Conservation (phyloP, 2,329 filamentous ascomycete species). For the Decorospora gaudefroyi region DNA sequence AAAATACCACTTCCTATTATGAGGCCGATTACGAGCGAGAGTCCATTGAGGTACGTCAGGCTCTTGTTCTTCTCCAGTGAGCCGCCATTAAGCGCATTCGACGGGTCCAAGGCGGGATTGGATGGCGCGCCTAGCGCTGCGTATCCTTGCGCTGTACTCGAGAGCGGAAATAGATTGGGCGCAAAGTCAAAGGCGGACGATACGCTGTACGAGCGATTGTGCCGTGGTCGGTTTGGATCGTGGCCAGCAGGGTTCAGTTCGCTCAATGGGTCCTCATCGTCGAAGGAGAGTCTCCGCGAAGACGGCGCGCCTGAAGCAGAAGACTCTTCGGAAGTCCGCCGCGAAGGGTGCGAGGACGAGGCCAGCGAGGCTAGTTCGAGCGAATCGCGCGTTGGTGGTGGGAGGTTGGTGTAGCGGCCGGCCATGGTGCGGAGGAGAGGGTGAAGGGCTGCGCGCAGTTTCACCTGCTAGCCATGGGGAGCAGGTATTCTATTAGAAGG, state of each 20-base stretch:
- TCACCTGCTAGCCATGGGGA: constrained; percentile 34
- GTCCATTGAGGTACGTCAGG: constrained; percentile 88
- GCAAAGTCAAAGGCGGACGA: constrained; percentile 95
- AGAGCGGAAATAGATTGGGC: constrained; percentile 89
- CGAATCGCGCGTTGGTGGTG: constrained; percentile 72
- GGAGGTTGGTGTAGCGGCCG: constrained; percentile 45
- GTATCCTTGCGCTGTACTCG: constrained; percentile 77
- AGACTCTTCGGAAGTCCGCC: constrained; percentile 71
- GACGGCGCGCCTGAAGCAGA: constrained; percentile 84
- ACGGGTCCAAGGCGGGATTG: constrained; percentile 58
- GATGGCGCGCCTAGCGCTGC: constrained; percentile 81
- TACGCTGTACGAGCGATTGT: constrained; percentile 78
- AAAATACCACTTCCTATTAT: constrained; percentile 98
- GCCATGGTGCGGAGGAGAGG: constrained; percentile 39
- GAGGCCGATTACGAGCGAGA: constrained; percentile 87
- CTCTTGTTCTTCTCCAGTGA: constrained; percentile 94
- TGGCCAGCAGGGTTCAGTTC: constrained; percentile 60
- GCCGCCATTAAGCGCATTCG: constrained; percentile 68
- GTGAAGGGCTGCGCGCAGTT: constrained; percentile 23
- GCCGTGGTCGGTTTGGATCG: constrained; percentile 47
- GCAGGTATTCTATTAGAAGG: constrained; percentile 4
- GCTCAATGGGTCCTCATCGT: constrained; percentile 78
- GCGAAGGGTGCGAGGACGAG: constrained; percentile 72
- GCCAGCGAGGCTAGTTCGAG: constrained; percentile 95
- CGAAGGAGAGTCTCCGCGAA: constrained; percentile 87